These are phyloP conservation scores for Talaromyces borbonicus DNA, from an alignment of 495 filamentous ascomycete genomes.

Conservation along the genomic window DNA sequence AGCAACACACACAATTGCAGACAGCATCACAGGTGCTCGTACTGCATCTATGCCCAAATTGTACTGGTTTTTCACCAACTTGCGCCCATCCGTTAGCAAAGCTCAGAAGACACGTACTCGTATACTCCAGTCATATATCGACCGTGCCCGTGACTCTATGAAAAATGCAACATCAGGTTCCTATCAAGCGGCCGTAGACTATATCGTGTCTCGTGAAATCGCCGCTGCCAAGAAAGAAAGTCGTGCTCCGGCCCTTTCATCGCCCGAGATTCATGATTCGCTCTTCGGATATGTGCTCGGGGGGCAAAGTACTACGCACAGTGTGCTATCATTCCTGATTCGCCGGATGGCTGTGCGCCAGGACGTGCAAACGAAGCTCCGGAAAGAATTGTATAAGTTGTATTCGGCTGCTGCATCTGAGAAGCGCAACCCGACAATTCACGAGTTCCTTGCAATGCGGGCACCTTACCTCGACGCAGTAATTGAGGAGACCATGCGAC, in stretches of 20 bases:
- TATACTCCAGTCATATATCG: background rate
- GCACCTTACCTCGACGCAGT: slow-evolving; percentile 28
- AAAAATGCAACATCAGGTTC: background rate
- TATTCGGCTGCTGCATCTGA: background rate
- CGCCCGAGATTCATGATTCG: background rate
- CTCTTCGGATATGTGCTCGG: background rate
- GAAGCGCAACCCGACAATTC: slow-evolving; percentile 18
- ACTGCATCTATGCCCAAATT: background rate
- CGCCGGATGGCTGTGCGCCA: slow-evolving; percentile 22
- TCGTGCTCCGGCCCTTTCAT: background rate
- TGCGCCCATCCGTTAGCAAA: background rate
- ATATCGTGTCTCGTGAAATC: background rate
- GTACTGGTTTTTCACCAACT: background rate
- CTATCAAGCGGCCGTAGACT: background rate
- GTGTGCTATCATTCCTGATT: slow-evolving; percentile 20
- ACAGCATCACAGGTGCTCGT: background rate
- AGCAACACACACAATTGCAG: background rate
- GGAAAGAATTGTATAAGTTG: background rate
- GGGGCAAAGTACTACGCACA: slow-evolving; percentile 8
- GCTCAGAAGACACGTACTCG: background rate
- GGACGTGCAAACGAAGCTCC: background rate
- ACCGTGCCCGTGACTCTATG: background rate
- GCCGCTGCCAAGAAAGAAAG: background rate
- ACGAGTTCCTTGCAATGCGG: slow-evolving; percentile 9
- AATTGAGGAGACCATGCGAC: slow-evolving; percentile 26